Base-by-base conservation (phyloP, 2,329 filamentous ascomycete species). In the Paecilomyces variotii region DNA sequence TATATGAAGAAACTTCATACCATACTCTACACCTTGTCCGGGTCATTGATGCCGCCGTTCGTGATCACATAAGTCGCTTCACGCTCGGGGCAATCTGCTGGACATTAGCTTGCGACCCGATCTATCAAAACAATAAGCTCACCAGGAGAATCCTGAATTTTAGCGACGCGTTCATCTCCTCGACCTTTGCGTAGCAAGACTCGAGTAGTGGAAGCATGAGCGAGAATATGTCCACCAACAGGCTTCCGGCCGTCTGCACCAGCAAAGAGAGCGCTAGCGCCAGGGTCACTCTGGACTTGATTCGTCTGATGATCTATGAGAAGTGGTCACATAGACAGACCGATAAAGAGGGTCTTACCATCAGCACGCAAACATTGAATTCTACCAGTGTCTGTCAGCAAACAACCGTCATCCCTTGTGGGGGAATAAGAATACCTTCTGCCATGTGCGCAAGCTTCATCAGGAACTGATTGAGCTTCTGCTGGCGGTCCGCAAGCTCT, bases 11-110 rank as follows among this genome's bases (percentile, higher is more conserved):
- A 45, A 45, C n/a, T n/a, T 19, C n/a, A 45, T 10, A n/a, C 25
- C n/a, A 39, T 10, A 10, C 10, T n/a, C 30, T 56, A 56, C 34
- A 78, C 76, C 70, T 87, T 87, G 64, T 87, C 85, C 1, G 85
- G 82, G 68, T 88, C 85, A 59, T 82, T 85, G 72, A 88, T 87
- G 34, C 86, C 86, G 32, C 86, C 86, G 61, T 82, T 85, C 28
- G 85, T 88, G 64, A 89, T 89, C 62, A 88, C 80, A 70, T 89
- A 89, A 1, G 83, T 88, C 27, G 86, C 85, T 71, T 89, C 86
- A 54, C 80, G 80, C 69, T 89, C 86, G 4, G 86, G 85, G 66
- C 86, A 87, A 65, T 88, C 86, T 84, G 61, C 61, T 11, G 66
- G 63, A 49, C 62, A 53, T 57, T 65, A 60, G 54, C 12, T 45